Evolutionary conservation across 352 stramenopile species (phyloP).

Genomic region (Phytopythium kandeliae): DNA sequence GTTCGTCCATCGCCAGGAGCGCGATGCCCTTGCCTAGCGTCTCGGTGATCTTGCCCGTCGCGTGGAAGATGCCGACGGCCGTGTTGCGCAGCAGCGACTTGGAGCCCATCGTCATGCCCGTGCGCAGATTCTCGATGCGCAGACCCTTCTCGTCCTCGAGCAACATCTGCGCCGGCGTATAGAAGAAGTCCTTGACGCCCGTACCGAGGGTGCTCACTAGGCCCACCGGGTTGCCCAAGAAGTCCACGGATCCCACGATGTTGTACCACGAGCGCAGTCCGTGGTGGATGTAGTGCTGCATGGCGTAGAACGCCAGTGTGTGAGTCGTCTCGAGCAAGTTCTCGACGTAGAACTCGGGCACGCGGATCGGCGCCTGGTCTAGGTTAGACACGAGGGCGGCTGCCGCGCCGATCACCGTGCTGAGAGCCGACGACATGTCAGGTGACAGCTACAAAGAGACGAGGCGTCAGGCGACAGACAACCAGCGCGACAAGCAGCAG

Average conservation of each 20-base stretch:
- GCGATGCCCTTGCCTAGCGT: constrained; percentile 84
- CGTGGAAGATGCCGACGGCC: constrained; percentile 86
- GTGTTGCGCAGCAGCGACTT: constrained; percentile 86
- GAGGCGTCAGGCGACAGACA: constrained; percentile 1
- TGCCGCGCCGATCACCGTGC: constrained; percentile 73
- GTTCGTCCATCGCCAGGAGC: constrained; percentile 80
- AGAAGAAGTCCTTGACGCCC: constrained; percentile 94
- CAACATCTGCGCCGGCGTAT: constrained; percentile 91
- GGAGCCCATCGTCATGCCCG: constrained; percentile 83
- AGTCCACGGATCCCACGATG: constrained; percentile 88
- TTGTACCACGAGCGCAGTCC: constrained; percentile 81
- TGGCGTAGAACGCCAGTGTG: constrained; percentile 78
- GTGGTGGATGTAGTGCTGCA: constrained; percentile 85
- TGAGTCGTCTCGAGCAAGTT: constrained; percentile 85
- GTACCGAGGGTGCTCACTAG: constrained; percentile 86
- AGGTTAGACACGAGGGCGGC: constrained; percentile 80
- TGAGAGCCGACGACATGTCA: constrained; percentile 74
- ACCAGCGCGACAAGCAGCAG: neutral
- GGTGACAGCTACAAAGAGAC: constrained; percentile 51
- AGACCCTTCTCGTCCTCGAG: constrained; percentile 86
- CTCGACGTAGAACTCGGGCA: constrained; percentile 88
- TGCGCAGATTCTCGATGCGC: constrained; percentile 82
- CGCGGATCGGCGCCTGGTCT: constrained; percentile 80
- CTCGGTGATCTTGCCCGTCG: constrained; percentile 87
- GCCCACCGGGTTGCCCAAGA: constrained; percentile 88